Conservation (phyloP, 441 rosid species). For the Flueggea neowawraea region DNA sequence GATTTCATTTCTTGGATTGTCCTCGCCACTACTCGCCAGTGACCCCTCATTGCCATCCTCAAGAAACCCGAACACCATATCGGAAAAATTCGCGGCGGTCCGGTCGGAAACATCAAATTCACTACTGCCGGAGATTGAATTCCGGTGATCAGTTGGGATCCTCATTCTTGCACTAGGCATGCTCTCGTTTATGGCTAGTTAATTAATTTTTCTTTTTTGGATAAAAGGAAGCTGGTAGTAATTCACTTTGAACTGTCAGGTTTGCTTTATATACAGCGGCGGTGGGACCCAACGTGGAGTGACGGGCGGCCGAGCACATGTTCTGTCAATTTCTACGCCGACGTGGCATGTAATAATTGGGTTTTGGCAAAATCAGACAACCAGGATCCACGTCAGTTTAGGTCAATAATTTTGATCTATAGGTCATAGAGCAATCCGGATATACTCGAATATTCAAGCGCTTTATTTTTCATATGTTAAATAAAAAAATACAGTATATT, state of each 20-base stretch:
- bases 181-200: neutral
- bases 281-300: slow-evolving; percentile 16
- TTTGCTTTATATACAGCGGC: too few relatives aligned
- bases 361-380: slow-evolving; percentile 21
- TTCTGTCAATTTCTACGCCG: neutral
- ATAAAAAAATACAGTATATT: too few relatives aligned
- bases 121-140: neutral
- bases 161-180: slow-evolving; percentile 24
- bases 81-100: slow-evolving; percentile 28
- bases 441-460: slow-evolving; percentile 30
- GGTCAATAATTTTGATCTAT: slow-evolving; percentile 15
- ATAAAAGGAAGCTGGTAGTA: too few relatives aligned
- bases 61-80: slow-evolving; percentile 37
- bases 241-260: too few relatives aligned
- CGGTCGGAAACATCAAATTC: slow-evolving; percentile 12
- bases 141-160: slow-evolving; percentile 8
- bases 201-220: neutral
- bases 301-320: too few relatives aligned
- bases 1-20: slow-evolving; percentile 3
- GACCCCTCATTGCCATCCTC: slow-evolving; percentile 23
- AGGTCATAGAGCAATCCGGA: slow-evolving; percentile 14
- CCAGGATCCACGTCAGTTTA: slow-evolving; percentile 44
- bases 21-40: slow-evolving; percentile 9
- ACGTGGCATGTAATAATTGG: neutral
- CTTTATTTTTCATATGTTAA: neutral